phyloP scores from a whole-genome alignment of 805 yeast genomes.

The Candida silvicultrix region DNA sequence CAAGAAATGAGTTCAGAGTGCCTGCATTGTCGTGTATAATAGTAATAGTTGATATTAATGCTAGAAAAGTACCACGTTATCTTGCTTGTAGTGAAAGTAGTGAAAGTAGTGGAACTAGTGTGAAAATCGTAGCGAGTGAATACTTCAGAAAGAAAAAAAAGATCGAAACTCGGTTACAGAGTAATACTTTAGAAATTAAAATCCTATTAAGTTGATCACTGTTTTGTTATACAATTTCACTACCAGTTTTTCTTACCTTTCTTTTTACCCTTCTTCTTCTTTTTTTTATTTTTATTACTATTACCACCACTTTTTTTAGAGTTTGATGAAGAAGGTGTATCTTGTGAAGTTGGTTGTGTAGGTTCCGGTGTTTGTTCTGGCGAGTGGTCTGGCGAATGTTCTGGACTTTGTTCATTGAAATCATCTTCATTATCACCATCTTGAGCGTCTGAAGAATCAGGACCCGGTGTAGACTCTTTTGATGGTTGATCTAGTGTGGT shows the following conservation, averaged over 20 bases:
- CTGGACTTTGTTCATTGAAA: background rate
- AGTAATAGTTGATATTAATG: too few species aligned
- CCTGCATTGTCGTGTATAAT: too few species aligned
- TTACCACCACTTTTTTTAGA: background rate
- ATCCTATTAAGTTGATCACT: too few species aligned
- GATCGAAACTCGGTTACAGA: too few species aligned
- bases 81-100: too few species aligned
- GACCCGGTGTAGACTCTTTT: background rate
- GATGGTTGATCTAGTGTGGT: background rate
- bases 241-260: constrained; percentile 3
- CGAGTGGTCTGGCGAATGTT: too few species aligned
- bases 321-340: constrained; percentile 1
- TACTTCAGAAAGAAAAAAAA: too few species aligned
- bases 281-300: constrained; percentile 5
- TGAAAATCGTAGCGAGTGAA: too few species aligned
- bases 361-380: background rate
- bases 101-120: too few species aligned
- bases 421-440: constrained; percentile 14
- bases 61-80: too few species aligned
- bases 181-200: too few species aligned
- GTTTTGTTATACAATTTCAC: background rate
- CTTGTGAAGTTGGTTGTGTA: background rate
- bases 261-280: constrained; percentile 10
- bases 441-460: constrained; percentile 2
- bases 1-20: constrained; percentile 8